These are phyloP conservation scores for Cytospora leucostoma DNA, from an alignment of 2,329 filamentous ascomycete species.

Conservation along the genomic window DNA sequence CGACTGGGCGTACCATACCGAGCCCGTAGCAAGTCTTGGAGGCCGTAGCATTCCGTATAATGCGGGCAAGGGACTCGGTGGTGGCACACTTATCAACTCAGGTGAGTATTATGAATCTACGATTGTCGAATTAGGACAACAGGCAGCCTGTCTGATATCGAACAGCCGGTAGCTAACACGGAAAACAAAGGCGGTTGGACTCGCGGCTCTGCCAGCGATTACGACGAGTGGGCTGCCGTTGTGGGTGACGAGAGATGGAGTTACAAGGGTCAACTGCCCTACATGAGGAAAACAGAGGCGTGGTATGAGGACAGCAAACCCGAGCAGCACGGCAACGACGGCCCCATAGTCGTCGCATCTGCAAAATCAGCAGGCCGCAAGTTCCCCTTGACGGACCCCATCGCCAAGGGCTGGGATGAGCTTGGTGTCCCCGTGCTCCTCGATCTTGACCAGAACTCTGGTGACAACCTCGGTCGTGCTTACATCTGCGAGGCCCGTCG, in stretches of 20 bases:
- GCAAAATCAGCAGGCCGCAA: slow-evolving; percentile 33
- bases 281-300: slow-evolving; percentile 30
- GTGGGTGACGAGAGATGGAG: slow-evolving; percentile 42
- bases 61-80: slow-evolving; percentile 44
- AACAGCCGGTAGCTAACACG: not conserved
- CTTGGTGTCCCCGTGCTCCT: slow-evolving; percentile 33
- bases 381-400: slow-evolving; percentile 37
- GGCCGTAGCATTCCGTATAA: slow-evolving; percentile 27
- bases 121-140: no score
- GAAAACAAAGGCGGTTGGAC: slow-evolving; percentile 41
- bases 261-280: slow-evolving; percentile 39
- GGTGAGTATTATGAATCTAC: slow-evolving; percentile 1
- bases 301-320: slow-evolving; percentile 30
- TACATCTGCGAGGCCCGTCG: slow-evolving; percentile 37
- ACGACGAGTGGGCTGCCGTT: slow-evolving; percentile 47
- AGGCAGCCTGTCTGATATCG: no score
- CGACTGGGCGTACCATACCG: no score
- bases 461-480: slow-evolving; percentile 34
- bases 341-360: slow-evolving; percentile 34
- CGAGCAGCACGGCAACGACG: slow-evolving; percentile 34
- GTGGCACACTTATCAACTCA: slow-evolving; percentile 44
- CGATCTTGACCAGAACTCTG: slow-evolving; percentile 16
- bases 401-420: slow-evolving; percentile 37
- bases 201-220: slow-evolving; percentile 47
- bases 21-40: no score